Base-by-base conservation (phyloP, 176 grass and related monocot genomes). In the Cenchrus purpureus region DNA sequence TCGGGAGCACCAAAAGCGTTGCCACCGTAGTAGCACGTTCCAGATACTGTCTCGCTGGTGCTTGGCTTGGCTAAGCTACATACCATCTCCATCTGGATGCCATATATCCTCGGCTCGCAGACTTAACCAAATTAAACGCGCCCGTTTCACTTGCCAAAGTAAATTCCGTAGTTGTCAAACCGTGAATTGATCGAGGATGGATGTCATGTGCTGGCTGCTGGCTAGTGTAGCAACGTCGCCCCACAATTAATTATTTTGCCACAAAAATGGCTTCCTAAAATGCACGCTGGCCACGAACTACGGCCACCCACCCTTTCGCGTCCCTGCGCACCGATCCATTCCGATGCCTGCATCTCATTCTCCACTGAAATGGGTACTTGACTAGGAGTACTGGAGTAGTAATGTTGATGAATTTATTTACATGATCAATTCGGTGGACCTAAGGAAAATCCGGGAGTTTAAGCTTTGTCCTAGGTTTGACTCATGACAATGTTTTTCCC, bases 1-100 rank as follows among this genome's bases (percentile, higher is more conserved):
- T 43, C 20, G 48, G 15, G 54, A 55, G 84, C 84, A 51, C 84
- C 75, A 51, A 40, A 71, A 50, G 31, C 44, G 57, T 40, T 31
- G 67, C 31, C 54, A 22, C 10, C 44, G 84, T 52, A 61, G 31
- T 32, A 43, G 14, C 11, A 6, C 28, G 37, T 40, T 40, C 19
- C 53, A 34, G 51, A 45, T 12, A 58, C 6, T 42, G 1, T 31
- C 49, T 51, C 11, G 28, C 61, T 31, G 25, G 6, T 31, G 11
- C 4, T 25, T 58, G 12, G 40, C 42, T 14, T 12, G 12, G 13
- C 67, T 71, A 8, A 34, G 48, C 48, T 45, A 7, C 6, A 40
- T 4, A 40, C 37, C 37, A 40, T 40, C 37, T 40, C 37, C 1
- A 40, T 40, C 37, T 40, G 37, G 37, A 40, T 40, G 37, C 37